A percentile compares a stretch with the other conserved stretches of the same genome.
phyloP scores from a whole-genome alignment of 116 monocot species.

The Papilionanthe hybrid region DNA sequence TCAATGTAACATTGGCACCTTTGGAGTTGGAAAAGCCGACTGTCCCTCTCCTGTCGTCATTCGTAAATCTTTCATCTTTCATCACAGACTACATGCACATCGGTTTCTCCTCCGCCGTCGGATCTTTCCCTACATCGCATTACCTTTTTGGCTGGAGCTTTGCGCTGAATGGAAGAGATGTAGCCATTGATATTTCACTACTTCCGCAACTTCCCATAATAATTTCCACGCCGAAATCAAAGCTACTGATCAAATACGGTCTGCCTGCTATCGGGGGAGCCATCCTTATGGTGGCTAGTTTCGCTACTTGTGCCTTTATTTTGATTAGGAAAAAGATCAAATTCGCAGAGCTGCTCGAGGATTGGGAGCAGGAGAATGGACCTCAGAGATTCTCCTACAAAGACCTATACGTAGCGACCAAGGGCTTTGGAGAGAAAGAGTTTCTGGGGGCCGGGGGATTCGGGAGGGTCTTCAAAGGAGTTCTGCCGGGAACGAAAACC shows the following conservation, averaged over 20 bases:
- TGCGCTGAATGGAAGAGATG: slow-evolving; percentile 8
- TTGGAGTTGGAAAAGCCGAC: neutral
- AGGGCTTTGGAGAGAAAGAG: slow-evolving; percentile 2
- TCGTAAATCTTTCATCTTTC: slow-evolving; percentile 8
- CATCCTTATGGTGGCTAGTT: neutral
- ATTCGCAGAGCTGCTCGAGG: slow-evolving; percentile 12
- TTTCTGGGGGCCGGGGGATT: slow-evolving; percentile 11
- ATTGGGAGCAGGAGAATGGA: slow-evolving; percentile 10
- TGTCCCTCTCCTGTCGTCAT: slow-evolving; percentile 4
- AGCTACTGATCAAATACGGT: neutral
- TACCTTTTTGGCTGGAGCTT: slow-evolving; percentile 22
- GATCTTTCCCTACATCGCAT: slow-evolving; percentile 5
- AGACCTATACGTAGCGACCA: slow-evolving; percentile 1
- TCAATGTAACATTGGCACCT: neutral
- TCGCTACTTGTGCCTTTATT: neutral
- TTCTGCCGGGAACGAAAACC: neutral
- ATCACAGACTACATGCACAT: slow-evolving; percentile 7
- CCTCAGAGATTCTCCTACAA: slow-evolving; percentile 10
- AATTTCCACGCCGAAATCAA: neutral
- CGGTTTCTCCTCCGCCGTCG: slow-evolving; percentile 13
- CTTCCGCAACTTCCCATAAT: slow-evolving; percentile 6
- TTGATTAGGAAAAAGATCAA: slow-evolving; percentile 1
- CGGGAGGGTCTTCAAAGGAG: slow-evolving; percentile 12
- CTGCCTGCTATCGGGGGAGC: neutral
- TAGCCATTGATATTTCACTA: neutral